Percentiles rank a stretch among this genome's conserved stretches.
phyloP scores from a whole-genome alignment of 2,329 filamentous ascomycete genomes.

The Fusarium oxysporum region DNA sequence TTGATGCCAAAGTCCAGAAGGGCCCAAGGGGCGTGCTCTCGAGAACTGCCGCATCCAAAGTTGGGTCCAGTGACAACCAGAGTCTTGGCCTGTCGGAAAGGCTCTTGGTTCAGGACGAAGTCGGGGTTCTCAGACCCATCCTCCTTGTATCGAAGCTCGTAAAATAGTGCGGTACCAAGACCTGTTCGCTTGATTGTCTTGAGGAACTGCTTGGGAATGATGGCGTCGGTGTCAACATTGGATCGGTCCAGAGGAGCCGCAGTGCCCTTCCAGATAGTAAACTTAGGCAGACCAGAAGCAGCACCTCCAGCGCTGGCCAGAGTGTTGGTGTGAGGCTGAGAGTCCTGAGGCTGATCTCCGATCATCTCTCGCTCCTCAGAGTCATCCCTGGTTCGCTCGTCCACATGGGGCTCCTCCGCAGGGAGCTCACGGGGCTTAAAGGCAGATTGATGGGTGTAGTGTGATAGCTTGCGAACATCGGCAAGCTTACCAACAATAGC shows the following conservation, averaged over 20 bases:
- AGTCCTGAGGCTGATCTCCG: conserved; percentile 71
- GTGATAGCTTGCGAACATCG: conserved; percentile 84
- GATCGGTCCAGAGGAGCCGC: conserved; percentile 87
- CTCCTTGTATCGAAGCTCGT: conserved; percentile 81
- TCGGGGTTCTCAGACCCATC: conserved; percentile 80
- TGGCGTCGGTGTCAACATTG: conserved; percentile 98
- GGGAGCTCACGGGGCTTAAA: conserved; percentile 65
- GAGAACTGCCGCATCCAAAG: conserved; percentile 92
- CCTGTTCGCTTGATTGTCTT: conserved; percentile 99
- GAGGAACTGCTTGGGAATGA: conserved; percentile 98
- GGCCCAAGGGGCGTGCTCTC: conserved; percentile 98
- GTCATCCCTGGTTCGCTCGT: conserved; percentile 64
- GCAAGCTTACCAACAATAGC: conserved; percentile 91
- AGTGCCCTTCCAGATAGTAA: conserved; percentile 84
- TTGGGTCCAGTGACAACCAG: conserved; percentile 92
- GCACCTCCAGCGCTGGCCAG: conserved; percentile 56
- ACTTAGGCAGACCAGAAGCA: conserved; percentile 80
- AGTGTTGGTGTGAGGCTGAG: conserved; percentile 73
- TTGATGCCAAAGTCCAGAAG: conserved; percentile 96
- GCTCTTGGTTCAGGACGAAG: conserved; percentile 91
- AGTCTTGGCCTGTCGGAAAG: conserved; percentile 86
- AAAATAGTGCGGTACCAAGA: conserved; percentile 88
- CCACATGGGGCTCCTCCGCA: conserved; percentile 59
- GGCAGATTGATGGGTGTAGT: conserved; percentile 69
- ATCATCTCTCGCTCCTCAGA: conserved; percentile 66